Conservation (phyloP, 2,329 filamentous ascomycete species). For the Hypoxylon sp. region DNA sequence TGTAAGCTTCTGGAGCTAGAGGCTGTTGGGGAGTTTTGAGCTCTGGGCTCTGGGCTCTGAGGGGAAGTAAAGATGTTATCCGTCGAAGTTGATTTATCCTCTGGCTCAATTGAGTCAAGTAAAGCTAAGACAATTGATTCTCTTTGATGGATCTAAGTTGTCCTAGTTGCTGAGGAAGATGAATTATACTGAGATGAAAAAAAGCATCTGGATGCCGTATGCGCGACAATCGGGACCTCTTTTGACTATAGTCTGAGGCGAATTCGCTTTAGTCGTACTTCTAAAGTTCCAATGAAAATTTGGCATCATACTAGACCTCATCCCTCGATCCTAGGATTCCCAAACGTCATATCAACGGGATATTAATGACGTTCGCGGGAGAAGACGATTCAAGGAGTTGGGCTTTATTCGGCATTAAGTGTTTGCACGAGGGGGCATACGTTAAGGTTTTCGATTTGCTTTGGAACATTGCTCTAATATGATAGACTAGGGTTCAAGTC, state of each 20-base stretch:
- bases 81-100: too few relatives aligned
- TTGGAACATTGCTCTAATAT: constrained; percentile 1
- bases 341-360: constrained; percentile 18
- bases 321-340: constrained; percentile 9
- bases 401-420: constrained; percentile 11
- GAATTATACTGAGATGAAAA: neutral
- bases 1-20: too few relatives aligned
- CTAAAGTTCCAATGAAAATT: constrained; percentile 7
- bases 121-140: too few relatives aligned
- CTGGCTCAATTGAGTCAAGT: too few relatives aligned
- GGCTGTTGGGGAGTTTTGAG: too few relatives aligned
- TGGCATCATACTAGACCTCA: constrained; percentile 16
- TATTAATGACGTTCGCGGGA: neutral
- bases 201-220: neutral
- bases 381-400: constrained; percentile 2
- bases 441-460: constrained; percentile 1
- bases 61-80: too few relatives aligned
- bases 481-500: neutral
- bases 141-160: neutral
- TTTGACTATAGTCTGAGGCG: constrained; percentile 4
- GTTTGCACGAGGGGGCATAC: constrained; percentile 10
- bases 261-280: constrained; percentile 4
- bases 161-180: neutral
- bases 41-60: too few relatives aligned
- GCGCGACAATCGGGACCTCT: neutral